These are phyloP conservation scores for Pyricularia grisea DNA, from an alignment of 2,329 filamentous ascomycete species.

Conservation along the genomic window DNA sequence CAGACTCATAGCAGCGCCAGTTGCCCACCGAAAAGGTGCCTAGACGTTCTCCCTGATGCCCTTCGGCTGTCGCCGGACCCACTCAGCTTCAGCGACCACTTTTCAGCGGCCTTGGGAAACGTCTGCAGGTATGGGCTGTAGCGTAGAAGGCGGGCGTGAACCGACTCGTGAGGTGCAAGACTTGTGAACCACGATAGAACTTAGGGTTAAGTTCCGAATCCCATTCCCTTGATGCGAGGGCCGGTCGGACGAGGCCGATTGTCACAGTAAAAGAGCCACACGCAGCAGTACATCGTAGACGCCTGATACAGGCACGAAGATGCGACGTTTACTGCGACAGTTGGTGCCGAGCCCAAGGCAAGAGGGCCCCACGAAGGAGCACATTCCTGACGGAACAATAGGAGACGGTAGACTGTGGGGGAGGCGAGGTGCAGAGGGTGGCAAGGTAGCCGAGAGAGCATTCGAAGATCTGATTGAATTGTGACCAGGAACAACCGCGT, in stretches of 20 bases:
- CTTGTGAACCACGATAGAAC: constrained; percentile 50
- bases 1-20: constrained; percentile 57
- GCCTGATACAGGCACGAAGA: constrained; percentile 53
- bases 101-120: constrained; percentile 36
- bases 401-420: constrained; percentile 69
- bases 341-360: constrained; percentile 22
- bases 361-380: constrained; percentile 33
- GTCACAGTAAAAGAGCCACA: constrained; percentile 29
- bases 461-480: constrained; percentile 1
- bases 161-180: constrained; percentile 60
- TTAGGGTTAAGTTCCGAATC: constrained; percentile 98
- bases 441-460: constrained; percentile 3
- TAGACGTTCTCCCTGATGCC: constrained; percentile 42
- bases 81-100: constrained; percentile 28
- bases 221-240: constrained; percentile 45
- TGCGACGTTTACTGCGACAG: constrained; percentile 39
- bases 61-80: constrained; percentile 32
- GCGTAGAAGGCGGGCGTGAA: constrained; percentile 39
- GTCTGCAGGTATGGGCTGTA: constrained; percentile 4
- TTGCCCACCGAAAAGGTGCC: constrained; percentile 36
- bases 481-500: not conserved
- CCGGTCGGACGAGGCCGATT: constrained; percentile 27
- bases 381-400: constrained; percentile 61
- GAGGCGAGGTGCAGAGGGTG: constrained; percentile 56
- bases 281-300: constrained; percentile 36